Conservation (phyloP, 2,329 filamentous ascomycete species). For the Penicillium polonicum region DNA sequence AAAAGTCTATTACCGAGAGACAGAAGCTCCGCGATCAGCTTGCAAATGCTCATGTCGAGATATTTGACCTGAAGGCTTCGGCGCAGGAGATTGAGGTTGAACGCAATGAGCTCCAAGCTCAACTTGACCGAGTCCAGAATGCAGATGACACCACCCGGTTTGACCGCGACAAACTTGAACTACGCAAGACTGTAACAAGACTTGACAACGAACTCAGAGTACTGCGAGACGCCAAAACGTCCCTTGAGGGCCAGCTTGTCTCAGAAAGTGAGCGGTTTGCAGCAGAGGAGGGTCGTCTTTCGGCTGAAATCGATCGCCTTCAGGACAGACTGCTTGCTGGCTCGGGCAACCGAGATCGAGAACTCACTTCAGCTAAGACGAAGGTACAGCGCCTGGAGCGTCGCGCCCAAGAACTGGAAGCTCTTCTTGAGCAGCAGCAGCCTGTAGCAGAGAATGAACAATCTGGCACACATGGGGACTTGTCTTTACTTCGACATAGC, state of each 20-base stretch:
- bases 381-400: slow-evolving; percentile 66
- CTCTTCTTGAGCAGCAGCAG: slow-evolving; percentile 57
- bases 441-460: slow-evolving; percentile 41
- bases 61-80: slow-evolving; percentile 58
- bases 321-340: slow-evolving; percentile 50
- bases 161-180: slow-evolving; percentile 67
- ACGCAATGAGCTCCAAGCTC: slow-evolving; percentile 64
- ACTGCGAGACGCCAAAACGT: slow-evolving; percentile 63
- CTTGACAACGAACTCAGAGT: slow-evolving; percentile 66
- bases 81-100: slow-evolving; percentile 62
- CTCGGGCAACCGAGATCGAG: slow-evolving; percentile 47
- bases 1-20: slow-evolving; percentile 60
- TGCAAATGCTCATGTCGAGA: slow-evolving; percentile 58
- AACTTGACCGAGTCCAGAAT: slow-evolving; percentile 56
- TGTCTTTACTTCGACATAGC: slow-evolving; percentile 62
- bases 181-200: slow-evolving; percentile 66
- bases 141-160: slow-evolving; percentile 59
- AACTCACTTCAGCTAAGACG: slow-evolving; percentile 55
- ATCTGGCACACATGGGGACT: slow-evolving; percentile 45
- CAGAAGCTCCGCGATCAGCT: slow-evolving; percentile 64
- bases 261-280: slow-evolving; percentile 65
- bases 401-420: slow-evolving; percentile 50
- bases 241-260: slow-evolving; percentile 63
- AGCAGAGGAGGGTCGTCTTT: slow-evolving; percentile 63
- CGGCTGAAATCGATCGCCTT: slow-evolving; percentile 50